These are phyloP conservation scores for Carex sylvatica DNA, from an alignment of 202 grass and related monocot species.

Conservation along the genomic window DNA sequence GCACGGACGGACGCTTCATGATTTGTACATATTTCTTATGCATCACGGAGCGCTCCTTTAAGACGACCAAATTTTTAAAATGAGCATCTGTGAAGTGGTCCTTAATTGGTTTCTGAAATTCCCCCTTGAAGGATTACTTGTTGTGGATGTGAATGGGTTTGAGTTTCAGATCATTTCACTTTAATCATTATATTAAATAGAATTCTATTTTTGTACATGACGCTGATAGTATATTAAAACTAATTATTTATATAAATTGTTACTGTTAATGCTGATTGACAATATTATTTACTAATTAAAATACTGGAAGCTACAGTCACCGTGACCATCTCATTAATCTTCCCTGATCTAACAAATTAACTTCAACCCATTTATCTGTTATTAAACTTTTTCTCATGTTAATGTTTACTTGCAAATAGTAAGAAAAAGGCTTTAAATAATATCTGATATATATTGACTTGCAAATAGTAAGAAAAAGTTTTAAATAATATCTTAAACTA, in stretches of 20 bases:
- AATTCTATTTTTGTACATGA: no score
- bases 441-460: not conserved
- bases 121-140: no score
- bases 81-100: no score
- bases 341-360: not conserved
- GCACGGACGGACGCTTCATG: not conserved
- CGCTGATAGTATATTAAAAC: no score
- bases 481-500: not conserved
- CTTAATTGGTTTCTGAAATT: no score
- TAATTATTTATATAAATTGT: not conserved
- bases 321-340: not conserved
- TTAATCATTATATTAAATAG: no score
- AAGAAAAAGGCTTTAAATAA: not conserved
- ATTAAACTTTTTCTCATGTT: not conserved
- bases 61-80: no score
- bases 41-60: no score
- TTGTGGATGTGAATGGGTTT: no score
- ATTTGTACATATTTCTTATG: not conserved
- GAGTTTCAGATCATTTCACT: no score
- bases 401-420: not conserved
- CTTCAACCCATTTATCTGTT: not conserved
- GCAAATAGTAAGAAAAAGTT: not conserved
- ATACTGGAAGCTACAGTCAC: not conserved
- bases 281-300: not conserved
- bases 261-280: not conserved